phyloP scores from a whole-genome alignment of 257 asterid genomes.

The Avicennia marina region DNA sequence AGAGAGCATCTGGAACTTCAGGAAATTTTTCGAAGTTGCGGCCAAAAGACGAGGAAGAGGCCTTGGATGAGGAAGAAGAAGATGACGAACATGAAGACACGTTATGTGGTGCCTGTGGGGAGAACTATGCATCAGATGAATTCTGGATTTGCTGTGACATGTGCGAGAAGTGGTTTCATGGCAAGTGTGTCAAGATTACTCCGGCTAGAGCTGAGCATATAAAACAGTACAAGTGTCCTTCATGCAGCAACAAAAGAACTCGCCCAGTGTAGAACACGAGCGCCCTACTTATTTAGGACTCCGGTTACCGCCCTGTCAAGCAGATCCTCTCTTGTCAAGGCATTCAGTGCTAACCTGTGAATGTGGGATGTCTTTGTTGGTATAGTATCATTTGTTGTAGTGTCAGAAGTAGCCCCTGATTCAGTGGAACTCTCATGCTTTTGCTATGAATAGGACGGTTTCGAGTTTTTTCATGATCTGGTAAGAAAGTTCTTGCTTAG shows the following conservation, averaged over 20 bases:
- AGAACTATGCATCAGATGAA: no score
- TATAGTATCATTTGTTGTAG: constrained; percentile 21
- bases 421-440: no score
- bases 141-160: constrained; percentile 88
- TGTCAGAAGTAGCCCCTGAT: neutral
- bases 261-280: constrained; percentile 20
- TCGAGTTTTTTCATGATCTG: no score
- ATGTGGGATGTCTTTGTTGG: constrained; percentile 14
- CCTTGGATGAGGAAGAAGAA: constrained; percentile 52
- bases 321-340: constrained; percentile 19
- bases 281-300: constrained; percentile 1
- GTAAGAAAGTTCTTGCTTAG: no score
- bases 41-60: constrained; percentile 52
- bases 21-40: constrained; percentile 34
- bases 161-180: constrained; percentile 90
- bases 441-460: no score
- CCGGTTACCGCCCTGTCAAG: neutral
- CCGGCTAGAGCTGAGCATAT: constrained; percentile 74
- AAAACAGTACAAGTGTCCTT: constrained; percentile 79
- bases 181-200: constrained; percentile 83
- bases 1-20: constrained; percentile 37
- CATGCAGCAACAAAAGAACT: constrained; percentile 71
- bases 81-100: constrained; percentile 72
- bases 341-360: constrained; percentile 24
- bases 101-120: no score